Percentiles rank a stretch among this genome's conserved stretches.
These are phyloP conservation scores for Podospora pseudopauciseta DNA, from an alignment of 495 filamentous ascomycete genomes.

Conservation along the genomic window DNA sequence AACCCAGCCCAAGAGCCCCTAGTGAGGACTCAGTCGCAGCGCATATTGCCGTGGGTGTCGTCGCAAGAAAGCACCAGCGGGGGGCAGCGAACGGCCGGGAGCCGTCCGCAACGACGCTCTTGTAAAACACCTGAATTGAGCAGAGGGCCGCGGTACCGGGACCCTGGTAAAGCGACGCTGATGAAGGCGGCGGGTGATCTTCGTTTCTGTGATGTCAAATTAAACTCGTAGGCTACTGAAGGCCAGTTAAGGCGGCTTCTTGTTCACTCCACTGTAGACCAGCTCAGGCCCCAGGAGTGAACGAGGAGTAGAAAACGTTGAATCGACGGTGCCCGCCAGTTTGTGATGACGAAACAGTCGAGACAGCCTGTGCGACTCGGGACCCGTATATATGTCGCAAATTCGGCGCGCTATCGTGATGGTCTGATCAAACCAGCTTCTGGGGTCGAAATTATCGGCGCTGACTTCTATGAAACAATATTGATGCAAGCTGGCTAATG, in stretches of 20 bases:
- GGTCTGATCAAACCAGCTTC: neutral
- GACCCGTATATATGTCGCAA: neutral
- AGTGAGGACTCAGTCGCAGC: constrained; percentile 25
- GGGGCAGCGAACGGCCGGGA: constrained; percentile 39
- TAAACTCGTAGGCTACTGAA: constrained; percentile 25
- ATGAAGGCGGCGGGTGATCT: neutral
- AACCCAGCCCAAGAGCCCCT: constrained; percentile 29
- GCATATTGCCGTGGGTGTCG: constrained; percentile 31
- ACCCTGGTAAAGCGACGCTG: neutral
- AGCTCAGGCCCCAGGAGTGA: constrained; percentile 88
- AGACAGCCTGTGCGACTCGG: neutral
- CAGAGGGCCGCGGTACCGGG: constrained; percentile 1
- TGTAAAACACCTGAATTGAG: constrained; percentile 11
- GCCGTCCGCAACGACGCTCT: constrained; percentile 34
- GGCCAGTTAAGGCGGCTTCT: constrained; percentile 94
- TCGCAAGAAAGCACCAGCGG: constrained; percentile 34
- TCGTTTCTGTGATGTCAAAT: constrained; percentile 12
- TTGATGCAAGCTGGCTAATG: neutral
- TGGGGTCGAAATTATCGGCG: neutral
- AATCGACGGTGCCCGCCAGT: constrained; percentile 81
- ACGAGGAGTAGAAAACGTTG: constrained; percentile 76
- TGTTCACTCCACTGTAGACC: constrained; percentile 93
- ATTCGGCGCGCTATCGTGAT: constrained; percentile 1
- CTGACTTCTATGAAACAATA: neutral
- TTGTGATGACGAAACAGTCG: constrained; percentile 10